Conservation (phyloP, 2,329 filamentous ascomycete genomes). For the Pyrenochaeta sp. region DNA sequence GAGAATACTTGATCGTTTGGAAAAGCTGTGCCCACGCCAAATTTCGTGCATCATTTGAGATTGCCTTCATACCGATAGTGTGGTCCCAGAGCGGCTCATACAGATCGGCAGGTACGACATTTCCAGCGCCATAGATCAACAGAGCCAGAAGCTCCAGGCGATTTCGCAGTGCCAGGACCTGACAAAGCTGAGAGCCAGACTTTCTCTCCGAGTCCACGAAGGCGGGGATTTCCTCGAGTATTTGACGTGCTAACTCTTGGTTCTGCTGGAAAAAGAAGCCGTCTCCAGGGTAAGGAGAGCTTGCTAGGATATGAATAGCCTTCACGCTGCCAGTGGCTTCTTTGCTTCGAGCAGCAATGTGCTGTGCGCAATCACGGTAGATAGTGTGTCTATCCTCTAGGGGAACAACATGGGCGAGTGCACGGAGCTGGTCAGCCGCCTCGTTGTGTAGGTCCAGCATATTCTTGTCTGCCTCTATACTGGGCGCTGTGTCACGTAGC, state of each 20-base stretch:
- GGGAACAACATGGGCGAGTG: constrained; percentile 66
- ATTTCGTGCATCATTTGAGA: constrained; percentile 67
- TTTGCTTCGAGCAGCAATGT: constrained; percentile 69
- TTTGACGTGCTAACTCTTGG: constrained; percentile 32
- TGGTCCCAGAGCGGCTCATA: constrained; percentile 74
- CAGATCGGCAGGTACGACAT: constrained; percentile 67
- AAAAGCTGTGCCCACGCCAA: constrained; percentile 67
- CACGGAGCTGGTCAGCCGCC: constrained; percentile 67
- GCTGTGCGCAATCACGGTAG: constrained; percentile 70
- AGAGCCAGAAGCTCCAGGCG: constrained; percentile 63
- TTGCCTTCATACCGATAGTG: constrained; percentile 70
- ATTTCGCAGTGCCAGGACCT: constrained; percentile 36
- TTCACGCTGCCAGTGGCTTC: constrained; percentile 78
- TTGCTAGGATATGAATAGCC: constrained; percentile 55
- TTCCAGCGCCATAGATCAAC: constrained; percentile 68
- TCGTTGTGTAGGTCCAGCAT: constrained; percentile 70
- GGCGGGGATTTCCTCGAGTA: constrained; percentile 50
- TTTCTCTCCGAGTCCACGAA: constrained; percentile 38
- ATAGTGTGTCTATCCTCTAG: constrained; percentile 67
- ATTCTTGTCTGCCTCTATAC: constrained; percentile 61
- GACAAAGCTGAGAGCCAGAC: constrained; percentile 12
- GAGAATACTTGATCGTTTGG: constrained; percentile 26
- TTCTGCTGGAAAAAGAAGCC: constrained; percentile 33
- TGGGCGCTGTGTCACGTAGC: constrained; percentile 73
- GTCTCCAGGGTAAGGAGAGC: constrained; percentile 18